Conservation (phyloP, 805 yeast genomes). For the Pichia exigua region DNA sequence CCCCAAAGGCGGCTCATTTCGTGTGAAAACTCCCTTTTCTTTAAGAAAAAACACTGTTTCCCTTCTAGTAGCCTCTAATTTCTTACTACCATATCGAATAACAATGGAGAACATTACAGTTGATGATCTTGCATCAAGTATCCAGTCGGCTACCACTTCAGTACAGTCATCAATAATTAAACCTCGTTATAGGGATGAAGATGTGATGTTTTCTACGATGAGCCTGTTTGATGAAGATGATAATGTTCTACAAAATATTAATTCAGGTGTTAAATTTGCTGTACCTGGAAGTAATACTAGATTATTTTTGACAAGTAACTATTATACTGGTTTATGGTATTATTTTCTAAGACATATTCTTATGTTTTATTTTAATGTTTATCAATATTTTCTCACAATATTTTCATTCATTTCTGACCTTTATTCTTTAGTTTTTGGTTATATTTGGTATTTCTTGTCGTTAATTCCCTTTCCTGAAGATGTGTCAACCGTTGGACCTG, state of each 20-base stretch:
- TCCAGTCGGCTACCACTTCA: constrained; percentile 12
- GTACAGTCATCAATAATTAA: constrained; percentile 23
- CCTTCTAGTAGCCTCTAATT: background rate
- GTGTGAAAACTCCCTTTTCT: background rate
- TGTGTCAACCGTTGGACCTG: constrained; percentile 1
- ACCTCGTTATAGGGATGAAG: constrained; percentile 20
- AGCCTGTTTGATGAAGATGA: constrained; percentile 18
- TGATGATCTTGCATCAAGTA: background rate
- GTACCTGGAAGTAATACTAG: constrained; percentile 19
- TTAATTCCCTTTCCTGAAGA: constrained; percentile 7
- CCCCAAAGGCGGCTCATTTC: background rate
- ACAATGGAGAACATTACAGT: background rate
- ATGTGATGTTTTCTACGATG: constrained; percentile 16
- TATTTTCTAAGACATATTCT: constrained; percentile 13
- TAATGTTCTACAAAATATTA: background rate
- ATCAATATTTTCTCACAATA: background rate
- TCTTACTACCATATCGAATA: background rate
- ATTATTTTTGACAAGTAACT: constrained; percentile 10
- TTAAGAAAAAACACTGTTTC: background rate
- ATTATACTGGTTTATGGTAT: constrained; percentile 12
- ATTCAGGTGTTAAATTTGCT: constrained; percentile 1
- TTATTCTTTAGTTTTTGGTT: background rate
- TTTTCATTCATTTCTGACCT: background rate
- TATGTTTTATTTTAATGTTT: constrained; percentile 7
- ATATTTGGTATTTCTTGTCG: constrained; percentile 17